These are phyloP conservation scores for Fusarium citri DNA, from an alignment of 2,329 filamentous ascomycete species.

Conservation along the genomic window DNA sequence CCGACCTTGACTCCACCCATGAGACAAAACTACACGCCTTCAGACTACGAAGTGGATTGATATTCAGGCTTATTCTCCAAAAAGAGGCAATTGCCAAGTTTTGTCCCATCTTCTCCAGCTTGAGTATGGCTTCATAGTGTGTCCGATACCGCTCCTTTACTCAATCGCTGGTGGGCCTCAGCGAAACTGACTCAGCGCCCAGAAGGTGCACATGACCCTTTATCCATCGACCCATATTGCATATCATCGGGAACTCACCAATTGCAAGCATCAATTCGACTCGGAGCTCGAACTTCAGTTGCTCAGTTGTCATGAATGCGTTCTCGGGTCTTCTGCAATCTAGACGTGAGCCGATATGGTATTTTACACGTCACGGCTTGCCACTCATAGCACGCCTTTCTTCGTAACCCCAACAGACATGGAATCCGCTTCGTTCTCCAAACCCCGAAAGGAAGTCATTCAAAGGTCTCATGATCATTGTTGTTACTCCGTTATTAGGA, in stretches of 20 bases:
- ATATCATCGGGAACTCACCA: conserved; percentile 10
- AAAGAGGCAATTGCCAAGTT: background rate
- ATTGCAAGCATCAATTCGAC: conserved; percentile 18
- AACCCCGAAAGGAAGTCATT: conserved; percentile 4
- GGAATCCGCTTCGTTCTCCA: conserved; percentile 30
- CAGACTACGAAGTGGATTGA: background rate
- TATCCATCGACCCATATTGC: conserved; percentile 17
- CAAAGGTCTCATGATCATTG: conserved; percentile 34
- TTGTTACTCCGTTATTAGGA: conserved; percentile 9
- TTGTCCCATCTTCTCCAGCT: background rate
- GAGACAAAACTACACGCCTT: background rate
- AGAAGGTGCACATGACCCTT: conserved; percentile 24
- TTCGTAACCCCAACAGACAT: conserved; percentile 9
- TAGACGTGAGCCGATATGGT: background rate
- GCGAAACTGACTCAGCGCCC: conserved; percentile 20
- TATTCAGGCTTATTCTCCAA: background rate
- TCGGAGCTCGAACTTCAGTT: background rate
- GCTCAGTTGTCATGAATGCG: background rate
- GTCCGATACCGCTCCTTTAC: conserved; percentile 34
- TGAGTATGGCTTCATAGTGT: background rate
- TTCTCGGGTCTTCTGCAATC: background rate
- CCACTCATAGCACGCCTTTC: conserved; percentile 6
- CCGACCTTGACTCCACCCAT: background rate
- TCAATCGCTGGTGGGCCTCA: conserved; percentile 7
- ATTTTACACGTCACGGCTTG: conserved; percentile 17